phyloP scores from a whole-genome alignment of 306 rosid genomes.

The Ammopiptanthus mongolicus region DNA sequence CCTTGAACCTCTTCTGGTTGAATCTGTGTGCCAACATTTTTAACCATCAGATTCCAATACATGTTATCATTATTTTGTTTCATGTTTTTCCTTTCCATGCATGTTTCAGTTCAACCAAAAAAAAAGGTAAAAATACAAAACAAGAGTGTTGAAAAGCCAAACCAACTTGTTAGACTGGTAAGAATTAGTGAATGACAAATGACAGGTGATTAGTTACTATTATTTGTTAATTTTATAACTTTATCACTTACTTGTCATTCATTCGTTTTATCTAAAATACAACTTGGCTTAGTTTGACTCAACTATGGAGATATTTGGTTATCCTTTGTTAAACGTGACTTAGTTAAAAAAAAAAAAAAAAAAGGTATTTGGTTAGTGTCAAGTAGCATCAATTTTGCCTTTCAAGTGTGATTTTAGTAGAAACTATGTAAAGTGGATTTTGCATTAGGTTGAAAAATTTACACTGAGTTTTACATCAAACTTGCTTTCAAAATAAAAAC shows the following conservation, averaged over 20 bases:
- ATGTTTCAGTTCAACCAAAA: not conserved
- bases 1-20: conserved; percentile 21
- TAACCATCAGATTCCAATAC: not conserved
- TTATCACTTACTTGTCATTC: not conserved
- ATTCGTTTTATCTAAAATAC: not conserved
- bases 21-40: conserved; percentile 15
- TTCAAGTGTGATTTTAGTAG: too few species aligned
- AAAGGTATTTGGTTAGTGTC: too few species aligned
- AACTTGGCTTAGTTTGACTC: not conserved
- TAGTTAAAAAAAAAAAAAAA: too few species aligned
- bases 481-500: too few species aligned
- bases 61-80: not conserved
- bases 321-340: too few species aligned
- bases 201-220: not conserved
- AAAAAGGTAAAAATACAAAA: too few species aligned
- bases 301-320: too few species aligned
- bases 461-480: too few species aligned
- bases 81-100: not conserved
- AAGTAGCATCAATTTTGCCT: too few species aligned
- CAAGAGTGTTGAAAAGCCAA: not conserved
- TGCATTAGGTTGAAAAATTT: too few species aligned
- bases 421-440: too few species aligned
- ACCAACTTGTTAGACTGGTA: not conserved
- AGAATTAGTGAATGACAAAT: not conserved
- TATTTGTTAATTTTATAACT: not conserved